A percentile compares a stretch with the other conserved stretches of the same genome.
Evolutionary conservation across 306 rosid species (phyloP).

Genomic region (Dryas drummondii): DNA sequence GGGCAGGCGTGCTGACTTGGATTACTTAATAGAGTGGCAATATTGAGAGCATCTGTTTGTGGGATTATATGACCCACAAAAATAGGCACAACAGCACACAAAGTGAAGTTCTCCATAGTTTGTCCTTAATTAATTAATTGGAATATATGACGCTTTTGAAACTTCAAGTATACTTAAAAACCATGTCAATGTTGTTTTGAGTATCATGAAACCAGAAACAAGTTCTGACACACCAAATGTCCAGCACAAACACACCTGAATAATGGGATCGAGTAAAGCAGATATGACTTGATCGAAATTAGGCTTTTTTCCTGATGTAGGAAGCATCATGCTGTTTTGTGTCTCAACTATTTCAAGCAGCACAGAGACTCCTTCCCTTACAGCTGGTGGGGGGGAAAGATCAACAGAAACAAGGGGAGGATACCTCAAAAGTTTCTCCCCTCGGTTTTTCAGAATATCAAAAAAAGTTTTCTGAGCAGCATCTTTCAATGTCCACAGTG

Average conservation of each 20-base stretch:
- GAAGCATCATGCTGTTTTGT: slow-evolving; percentile 81
- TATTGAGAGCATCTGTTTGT: neutral
- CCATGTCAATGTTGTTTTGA: slow-evolving; percentile 1
- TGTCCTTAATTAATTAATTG: slow-evolving; percentile 8
- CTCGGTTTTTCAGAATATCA: slow-evolving; percentile 82
- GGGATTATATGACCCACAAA: neutral
- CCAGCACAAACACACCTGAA: slow-evolving; percentile 56
- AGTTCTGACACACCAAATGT: neutral
- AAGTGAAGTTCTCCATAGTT: slow-evolving; percentile 13
- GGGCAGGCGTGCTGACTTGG: neutral
- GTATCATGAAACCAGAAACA: neutral
- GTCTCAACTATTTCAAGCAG: slow-evolving; percentile 89
- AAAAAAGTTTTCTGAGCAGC: slow-evolving; percentile 93
- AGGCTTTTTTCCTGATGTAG: slow-evolving; percentile 75
- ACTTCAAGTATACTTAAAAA: neutral
- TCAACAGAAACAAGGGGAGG: slow-evolving; percentile 93
- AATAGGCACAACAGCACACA: neutral
- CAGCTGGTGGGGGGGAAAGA: slow-evolving; percentile 96
- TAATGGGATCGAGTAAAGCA: slow-evolving; percentile 87
- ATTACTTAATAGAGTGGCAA: neutral
- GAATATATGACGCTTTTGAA: slow-evolving; percentile 12
- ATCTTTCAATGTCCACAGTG: slow-evolving; percentile 80
- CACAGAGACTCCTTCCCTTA: slow-evolving; percentile 90
- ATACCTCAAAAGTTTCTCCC: slow-evolving; percentile 92
- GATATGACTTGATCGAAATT: slow-evolving; percentile 83